Evolutionary conservation across 495 filamentous ascomycete species (phyloP), one percentile per base, ranked within the genome.

Genomic region (Lophiostoma macrostomum): DNA sequence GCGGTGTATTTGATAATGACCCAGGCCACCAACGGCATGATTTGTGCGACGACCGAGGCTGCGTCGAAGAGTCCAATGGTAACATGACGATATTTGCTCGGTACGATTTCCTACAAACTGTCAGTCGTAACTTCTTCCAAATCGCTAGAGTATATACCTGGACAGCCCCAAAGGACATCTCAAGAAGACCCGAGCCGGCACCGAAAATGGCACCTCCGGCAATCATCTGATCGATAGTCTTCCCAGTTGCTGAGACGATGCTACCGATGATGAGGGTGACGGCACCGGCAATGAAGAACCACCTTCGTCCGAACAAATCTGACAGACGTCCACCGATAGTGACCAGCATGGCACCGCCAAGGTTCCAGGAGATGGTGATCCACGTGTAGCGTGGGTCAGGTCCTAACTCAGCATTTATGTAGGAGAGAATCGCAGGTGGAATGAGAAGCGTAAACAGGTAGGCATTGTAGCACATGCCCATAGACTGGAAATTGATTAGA

Each of bases 351-450:
- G 58, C 58, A 7, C 58, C 58, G 2, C 58, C 58, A 12, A 61
- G 52, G 25, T 61, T 61, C 58, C 58, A 61, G 1, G 58, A 61
- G 27, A 61, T 56, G 34, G 58, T 61, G 45, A 61, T 61, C 58
- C 58, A 61, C 2, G 58, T 61, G 27, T 56, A 61, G 13, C 58
- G 52, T 25, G 58, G 58, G 24, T 61, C 53, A 11, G 58, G 58
- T 0, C 58, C 58, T 25, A 61, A 53, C 5, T 61, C 58, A 1
- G 58, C 52, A 27, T 61, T 61, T 51, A 61, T 56, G 45, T 31
- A 56, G 36, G 11, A 31, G 3, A 61, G 45, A 27, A 61, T 61
- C 8, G 58, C 51, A 19, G 58, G 58, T 14, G 58, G 58, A 40
- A 61, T 61, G 2, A 61, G 29, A 22, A 61, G 58, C 4, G 58